These are phyloP conservation scores for Botrytis fabae DNA, from an alignment of 2,329 filamentous ascomycete genomes.

Conservation along the genomic window DNA sequence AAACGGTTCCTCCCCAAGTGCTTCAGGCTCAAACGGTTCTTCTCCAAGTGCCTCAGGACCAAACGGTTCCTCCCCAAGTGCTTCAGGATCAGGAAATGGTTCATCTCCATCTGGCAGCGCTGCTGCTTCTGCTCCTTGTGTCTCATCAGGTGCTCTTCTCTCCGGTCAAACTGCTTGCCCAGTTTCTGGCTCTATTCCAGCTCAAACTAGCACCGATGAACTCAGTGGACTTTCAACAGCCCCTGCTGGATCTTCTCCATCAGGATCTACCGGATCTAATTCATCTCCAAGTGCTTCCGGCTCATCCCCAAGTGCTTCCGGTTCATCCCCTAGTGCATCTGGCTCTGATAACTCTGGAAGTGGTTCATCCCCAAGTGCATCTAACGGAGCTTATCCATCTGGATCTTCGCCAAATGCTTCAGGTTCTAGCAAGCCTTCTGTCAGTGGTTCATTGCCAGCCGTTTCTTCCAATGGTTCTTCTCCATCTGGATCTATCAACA, in stretches of 20 bases:
- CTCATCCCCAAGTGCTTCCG: neutral
- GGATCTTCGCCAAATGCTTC: neutral
- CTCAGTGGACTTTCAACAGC: neutral
- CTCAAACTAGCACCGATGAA: neutral
- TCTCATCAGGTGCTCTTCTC: neutral
- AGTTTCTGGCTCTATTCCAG: neutral
- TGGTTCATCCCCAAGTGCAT: neutral
- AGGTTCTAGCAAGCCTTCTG: neutral
- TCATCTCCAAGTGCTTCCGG: neutral
- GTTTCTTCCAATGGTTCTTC: neutral
- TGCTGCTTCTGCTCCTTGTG: neutral
- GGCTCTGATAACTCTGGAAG: too few relatives aligned
- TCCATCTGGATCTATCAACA: neutral
- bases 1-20: neutral
- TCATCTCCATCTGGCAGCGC: neutral
- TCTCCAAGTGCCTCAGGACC: too few relatives aligned
- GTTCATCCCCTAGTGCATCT: neutral
- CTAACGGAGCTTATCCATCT: neutral
- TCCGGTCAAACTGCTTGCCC: conserved; percentile 3
- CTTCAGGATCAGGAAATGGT: neutral
- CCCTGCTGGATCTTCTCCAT: neutral
- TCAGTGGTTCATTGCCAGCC: neutral
- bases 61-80: too few relatives aligned
- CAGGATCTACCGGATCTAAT: neutral
- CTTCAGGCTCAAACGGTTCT: too few relatives aligned